Evolutionary conservation across 2,329 filamentous ascomycete genomes (phyloP), one percentile per base, ranked within the genome.

Genomic region (Lanzia echinophila): DNA sequence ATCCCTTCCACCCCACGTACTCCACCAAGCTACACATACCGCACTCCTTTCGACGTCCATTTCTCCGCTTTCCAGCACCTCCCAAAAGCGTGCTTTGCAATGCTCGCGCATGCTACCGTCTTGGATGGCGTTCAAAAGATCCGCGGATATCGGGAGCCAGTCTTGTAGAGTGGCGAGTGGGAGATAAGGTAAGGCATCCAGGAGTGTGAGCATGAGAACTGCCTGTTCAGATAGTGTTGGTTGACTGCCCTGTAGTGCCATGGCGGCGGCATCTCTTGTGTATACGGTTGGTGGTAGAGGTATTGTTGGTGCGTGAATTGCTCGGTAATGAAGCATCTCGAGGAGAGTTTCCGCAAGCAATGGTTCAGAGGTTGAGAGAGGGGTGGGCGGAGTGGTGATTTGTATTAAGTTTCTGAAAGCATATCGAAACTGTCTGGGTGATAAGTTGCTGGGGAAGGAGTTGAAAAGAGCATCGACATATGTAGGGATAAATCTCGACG

Each of bases 21-120:
- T 79, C 85, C 85, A 88, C 85, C 85, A 88, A 4, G 75, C 76
- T 42, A 87, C 82, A 62, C 82, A 85, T 50, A 81, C 73, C 57
- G 79, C 75, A 20, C 83, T 82, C 44, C 84, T 75, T 61, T 86
- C 81, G 28, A 86, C 77, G 70, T 88, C 84, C 82, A 89, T 86
- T 66, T 87, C 84, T 1, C 84, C 84, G 57, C 76, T 77, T 47
- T 67, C 65, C 12, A 88, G 61, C 2, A 82, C 76, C 56, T 86
- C 81, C 85, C 85, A 89, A 62, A 87, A 83, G 50, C 84, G 72
- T 56, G 78, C 74, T 58, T 79, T 78, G 53, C 83, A 84, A 42
- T 73, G 68, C 41, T 79, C 74, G 36, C 78, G 73, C 77, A 85
- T 83, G 3, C 63, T 66, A 1, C 69, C 64, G 55, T 84, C 78